Conservation (phyloP, 2,329 filamentous ascomycete genomes). For the Pseudocercospora macadamiae region DNA sequence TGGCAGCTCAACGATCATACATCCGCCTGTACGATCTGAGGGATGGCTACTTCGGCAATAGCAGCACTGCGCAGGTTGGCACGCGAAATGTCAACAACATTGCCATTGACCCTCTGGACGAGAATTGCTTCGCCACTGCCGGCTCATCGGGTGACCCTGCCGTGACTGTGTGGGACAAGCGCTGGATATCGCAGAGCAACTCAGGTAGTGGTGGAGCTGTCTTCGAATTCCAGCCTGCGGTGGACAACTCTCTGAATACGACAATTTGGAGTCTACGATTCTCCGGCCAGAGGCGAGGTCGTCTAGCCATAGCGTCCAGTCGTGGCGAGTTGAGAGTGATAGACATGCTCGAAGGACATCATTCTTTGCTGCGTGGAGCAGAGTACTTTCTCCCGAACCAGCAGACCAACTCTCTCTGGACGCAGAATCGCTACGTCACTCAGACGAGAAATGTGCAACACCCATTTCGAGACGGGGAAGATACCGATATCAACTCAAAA, state of each 20-base stretch:
- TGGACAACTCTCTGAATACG: constrained; percentile 53
- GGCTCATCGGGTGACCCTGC: constrained; percentile 71
- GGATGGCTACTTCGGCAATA: constrained; percentile 36
- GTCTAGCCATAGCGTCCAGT: constrained; percentile 61
- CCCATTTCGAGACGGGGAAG: constrained; percentile 51
- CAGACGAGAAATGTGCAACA: constrained; percentile 46
- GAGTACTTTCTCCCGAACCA: constrained; percentile 32
- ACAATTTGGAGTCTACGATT: constrained; percentile 66
- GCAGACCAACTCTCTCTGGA: constrained; percentile 43
- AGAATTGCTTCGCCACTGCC: constrained; percentile 83
- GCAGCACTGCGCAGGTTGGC: constrained; percentile 47
- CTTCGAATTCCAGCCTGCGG: constrained; percentile 60
- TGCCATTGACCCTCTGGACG: constrained; percentile 76
- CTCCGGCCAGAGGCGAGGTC: constrained; percentile 60
- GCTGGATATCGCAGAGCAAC: constrained; percentile 45
- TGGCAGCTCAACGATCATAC: constrained; percentile 74
- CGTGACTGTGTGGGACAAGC: constrained; percentile 77
- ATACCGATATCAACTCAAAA: constrained; percentile 50
- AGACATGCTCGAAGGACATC: constrained; percentile 34
- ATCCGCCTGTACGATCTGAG: constrained; percentile 77
- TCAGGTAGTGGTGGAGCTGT: constrained; percentile 59
- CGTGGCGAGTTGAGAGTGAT: constrained; percentile 59
- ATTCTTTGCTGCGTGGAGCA: constrained; percentile 19
- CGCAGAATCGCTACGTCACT: constrained; percentile 49
- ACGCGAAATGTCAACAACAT: constrained; percentile 68